phyloP scores from a whole-genome alignment of 768 basidiomycete species.

The Tephrocybe sp. region DNA sequence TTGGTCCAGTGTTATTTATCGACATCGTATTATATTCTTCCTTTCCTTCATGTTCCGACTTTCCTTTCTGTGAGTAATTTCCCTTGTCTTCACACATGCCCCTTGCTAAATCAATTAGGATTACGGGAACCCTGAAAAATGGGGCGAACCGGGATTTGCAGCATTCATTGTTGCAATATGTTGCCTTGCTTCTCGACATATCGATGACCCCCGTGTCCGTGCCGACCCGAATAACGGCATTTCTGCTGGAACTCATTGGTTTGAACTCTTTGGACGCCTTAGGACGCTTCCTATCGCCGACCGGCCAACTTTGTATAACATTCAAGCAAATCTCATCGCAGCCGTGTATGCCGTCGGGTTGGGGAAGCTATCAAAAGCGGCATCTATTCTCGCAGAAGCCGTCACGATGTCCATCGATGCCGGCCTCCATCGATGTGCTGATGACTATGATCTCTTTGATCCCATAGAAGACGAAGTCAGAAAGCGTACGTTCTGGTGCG shows the following conservation, averaged over 20 bases:
- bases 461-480: slow-evolving; percentile 89
- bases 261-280: slow-evolving; percentile 83
- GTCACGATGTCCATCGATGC: slow-evolving; percentile 87
- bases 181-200: slow-evolving; percentile 88
- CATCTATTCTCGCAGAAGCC: slow-evolving; percentile 82
- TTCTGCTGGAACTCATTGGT: slow-evolving; percentile 91
- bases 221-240: slow-evolving; percentile 79
- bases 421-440: slow-evolving; percentile 84
- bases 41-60: slow-evolving; percentile 89
- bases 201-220: slow-evolving; percentile 89
- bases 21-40: slow-evolving; percentile 91
- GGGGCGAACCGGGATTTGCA: slow-evolving; percentile 94
- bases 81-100: slow-evolving; percentile 5
- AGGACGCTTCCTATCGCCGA: slow-evolving; percentile 90
- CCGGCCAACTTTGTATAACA: slow-evolving; percentile 86
- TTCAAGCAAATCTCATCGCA: slow-evolving; percentile 89
- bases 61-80: slow-evolving; percentile 66
- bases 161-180: slow-evolving; percentile 93
- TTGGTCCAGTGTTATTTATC: slow-evolving; percentile 85
- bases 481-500: slow-evolving; percentile 95
- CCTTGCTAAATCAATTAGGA: slow-evolving; percentile 49
- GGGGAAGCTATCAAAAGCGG: slow-evolving; percentile 85
- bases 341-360: slow-evolving; percentile 91
- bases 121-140: slow-evolving; percentile 92
- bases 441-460: slow-evolving; percentile 85